phyloP scores from a whole-genome alignment of 2,329 filamentous ascomycete genomes.

The Alternaria rosae region DNA sequence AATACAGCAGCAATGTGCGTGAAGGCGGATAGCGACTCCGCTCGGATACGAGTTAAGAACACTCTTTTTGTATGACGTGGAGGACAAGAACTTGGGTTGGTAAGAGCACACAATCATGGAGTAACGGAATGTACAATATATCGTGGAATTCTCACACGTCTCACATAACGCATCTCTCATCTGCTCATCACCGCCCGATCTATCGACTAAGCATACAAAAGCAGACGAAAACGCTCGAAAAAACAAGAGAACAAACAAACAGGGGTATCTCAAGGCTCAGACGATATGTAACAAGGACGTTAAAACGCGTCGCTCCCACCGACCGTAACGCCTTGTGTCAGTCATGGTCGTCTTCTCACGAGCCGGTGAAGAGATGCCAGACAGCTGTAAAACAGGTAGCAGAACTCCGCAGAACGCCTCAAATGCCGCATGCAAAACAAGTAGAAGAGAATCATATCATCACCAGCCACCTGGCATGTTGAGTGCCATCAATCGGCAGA shows the following conservation, averaged over 20 bases:
- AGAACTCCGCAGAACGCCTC: constrained; percentile 1
- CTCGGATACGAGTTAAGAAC: fast-evolving
- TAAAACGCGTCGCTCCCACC: constrained; percentile 31
- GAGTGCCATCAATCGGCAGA: background rate
- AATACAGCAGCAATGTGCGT: fast-evolving
- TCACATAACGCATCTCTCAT: background rate
- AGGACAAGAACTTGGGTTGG: background rate
- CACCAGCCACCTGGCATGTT: background rate
- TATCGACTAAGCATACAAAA: background rate
- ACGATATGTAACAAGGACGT: constrained; percentile 23
- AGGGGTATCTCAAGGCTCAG: constrained; percentile 32
- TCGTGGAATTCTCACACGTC: background rate
- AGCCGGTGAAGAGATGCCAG: constrained; percentile 20
- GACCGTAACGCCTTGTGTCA: constrained; percentile 28
- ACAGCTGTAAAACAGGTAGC: background rate
- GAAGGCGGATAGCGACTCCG: background rate
- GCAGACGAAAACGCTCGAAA: background rate
- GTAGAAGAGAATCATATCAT: background rate
- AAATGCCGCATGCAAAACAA: background rate
- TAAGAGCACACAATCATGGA: background rate
- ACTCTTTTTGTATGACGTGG: background rate
- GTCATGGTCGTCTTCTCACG: constrained; percentile 29
- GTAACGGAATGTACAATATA: background rate
- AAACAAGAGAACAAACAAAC: constrained; percentile 6
- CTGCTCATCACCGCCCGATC: background rate